Base-by-base conservation (phyloP, 495 filamentous ascomycete species). In the Xanthoparmelia taractica region DNA sequence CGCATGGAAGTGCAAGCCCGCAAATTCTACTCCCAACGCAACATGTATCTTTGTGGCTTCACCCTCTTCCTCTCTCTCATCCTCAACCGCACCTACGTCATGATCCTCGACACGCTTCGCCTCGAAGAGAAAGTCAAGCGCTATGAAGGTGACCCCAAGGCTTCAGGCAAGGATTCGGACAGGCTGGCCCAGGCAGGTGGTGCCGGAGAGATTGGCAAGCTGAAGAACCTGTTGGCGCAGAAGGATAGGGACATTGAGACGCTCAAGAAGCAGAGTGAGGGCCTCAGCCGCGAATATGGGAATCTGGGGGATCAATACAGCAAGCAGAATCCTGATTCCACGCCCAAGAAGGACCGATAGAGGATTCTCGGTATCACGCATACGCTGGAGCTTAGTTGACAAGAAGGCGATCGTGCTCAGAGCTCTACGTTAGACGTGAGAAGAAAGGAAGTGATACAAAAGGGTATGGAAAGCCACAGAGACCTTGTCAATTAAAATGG, bases 41-140 rank as follows among this genome's bases (percentile, higher is more conserved):
- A 98, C 85, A 97, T 98, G 95, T 98, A 98, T 79, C 91, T 98
- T 61, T 97, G 95, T 78, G 94, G 94, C 69, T 98, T 98, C 81
- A 98, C 94, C 0, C 88, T 97, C 64, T 98, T 98, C 86, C 86
- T 98, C 61, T 97, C 93, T 43, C 81, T 98, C 52, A 97, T 98
- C 77, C 91, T 98, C 72, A 97, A 98, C 84, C 92, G 95, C 72
- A 97, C 95, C 69, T 97, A 97, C 80, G 87, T 85, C 71, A 92
- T 97, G 90, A 97, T 97, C 72, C 84, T 97, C 58, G 94, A 98
- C 66, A 84, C 89, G 13, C 85, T 98, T 63, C 90, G 90, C 65
- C 89, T 98, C 33, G 93, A 98, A 78, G 90, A 94, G 77, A 89
- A 88, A 76, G 80, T 96, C 68, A 96, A 92, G 85, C 78, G 84